These are phyloP conservation scores for Chaetomium sp. DNA, from an alignment of 2,329 filamentous ascomycete species.

Conservation along the genomic window DNA sequence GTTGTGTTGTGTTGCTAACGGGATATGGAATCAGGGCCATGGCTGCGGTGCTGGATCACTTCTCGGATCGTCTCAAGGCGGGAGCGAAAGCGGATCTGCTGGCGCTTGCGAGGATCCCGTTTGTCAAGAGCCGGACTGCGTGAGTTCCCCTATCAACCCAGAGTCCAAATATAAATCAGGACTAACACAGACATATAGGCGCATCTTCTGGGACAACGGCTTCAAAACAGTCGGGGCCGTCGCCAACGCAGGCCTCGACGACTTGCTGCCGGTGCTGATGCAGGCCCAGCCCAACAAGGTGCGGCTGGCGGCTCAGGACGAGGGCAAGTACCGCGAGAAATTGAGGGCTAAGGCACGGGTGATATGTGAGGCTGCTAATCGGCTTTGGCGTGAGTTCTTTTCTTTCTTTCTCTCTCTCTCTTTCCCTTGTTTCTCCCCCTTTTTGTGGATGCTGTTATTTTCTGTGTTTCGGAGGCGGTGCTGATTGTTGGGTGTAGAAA, in stretches of 20 bases:
- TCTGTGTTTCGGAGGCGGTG: too few species aligned
- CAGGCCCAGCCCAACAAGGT: conserved; percentile 65
- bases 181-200: too few species aligned
- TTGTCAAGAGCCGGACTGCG: conserved; percentile 71
- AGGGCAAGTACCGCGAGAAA: conserved; percentile 57
- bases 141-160: conserved; percentile 34
- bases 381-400: conserved; percentile 55
- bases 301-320: conserved; percentile 48
- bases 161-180: too few species aligned
- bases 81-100: conserved; percentile 66
- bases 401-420: background rate
- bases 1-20: background rate
- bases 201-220: conserved; percentile 70
- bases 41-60: conserved; percentile 66
- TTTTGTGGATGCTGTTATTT: conserved; percentile 28
- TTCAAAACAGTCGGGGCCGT: conserved; percentile 61
- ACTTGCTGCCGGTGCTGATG: conserved; percentile 65
- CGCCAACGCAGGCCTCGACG: conserved; percentile 61
- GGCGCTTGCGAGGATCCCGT: conserved; percentile 64
- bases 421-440: background rate
- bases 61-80: conserved; percentile 65
- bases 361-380: conserved; percentile 62
- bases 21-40: conserved; percentile 51
- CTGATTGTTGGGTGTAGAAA: conserved; percentile 6
- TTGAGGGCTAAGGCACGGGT: conserved; percentile 59